These are phyloP conservation scores for Populus tomentosa DNA, from an alignment of 441 rosid species.

Conservation along the genomic window DNA sequence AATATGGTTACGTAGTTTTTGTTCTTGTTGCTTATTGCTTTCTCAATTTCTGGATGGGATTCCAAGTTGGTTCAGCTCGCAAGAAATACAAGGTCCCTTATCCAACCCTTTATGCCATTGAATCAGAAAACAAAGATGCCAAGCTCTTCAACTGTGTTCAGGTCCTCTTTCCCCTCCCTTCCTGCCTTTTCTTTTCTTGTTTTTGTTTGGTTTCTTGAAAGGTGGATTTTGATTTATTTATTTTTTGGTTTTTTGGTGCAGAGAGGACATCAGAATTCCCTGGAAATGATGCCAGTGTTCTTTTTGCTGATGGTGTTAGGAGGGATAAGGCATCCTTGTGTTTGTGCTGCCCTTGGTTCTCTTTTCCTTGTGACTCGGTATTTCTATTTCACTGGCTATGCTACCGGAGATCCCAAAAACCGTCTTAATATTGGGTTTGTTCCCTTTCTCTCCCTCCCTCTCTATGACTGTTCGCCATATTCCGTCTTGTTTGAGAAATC, in stretches of 20 bases:
- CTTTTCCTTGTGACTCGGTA: conserved; percentile 48
- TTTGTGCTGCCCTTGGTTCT: conserved; percentile 43
- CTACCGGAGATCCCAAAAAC: conserved; percentile 68
- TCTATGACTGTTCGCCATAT: not conserved
- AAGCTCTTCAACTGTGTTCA: conserved; percentile 80
- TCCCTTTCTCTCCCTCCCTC: not conserved
- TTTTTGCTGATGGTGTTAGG: conserved; percentile 58
- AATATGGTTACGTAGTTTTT: conserved; percentile 65
- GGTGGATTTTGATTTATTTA: not conserved
- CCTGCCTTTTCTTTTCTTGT: not conserved
- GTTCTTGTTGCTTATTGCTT: conserved; percentile 55
- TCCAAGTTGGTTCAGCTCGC: conserved; percentile 58
- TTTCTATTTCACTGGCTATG: conserved; percentile 74
- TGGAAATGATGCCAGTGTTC: conserved; percentile 78
- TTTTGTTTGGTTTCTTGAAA: not conserved
- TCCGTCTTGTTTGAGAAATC: not conserved
- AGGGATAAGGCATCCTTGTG: conserved; percentile 66
- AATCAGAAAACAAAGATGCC: conserved; percentile 77
- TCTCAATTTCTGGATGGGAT: conserved; percentile 63
- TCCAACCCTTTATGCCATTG: conserved; percentile 69
- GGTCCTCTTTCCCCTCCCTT: conserved; percentile 27
- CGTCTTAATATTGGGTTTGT: conserved; percentile 70
- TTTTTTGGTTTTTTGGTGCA: conserved; percentile 20
- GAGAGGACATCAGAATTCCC: conserved; percentile 96
- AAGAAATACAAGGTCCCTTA: conserved; percentile 65